Percentiles rank a stretch among this genome's conserved stretches.
Evolutionary conservation across 345 rosid species (phyloP).

Genomic region (Mallotus nudiflorus): DNA sequence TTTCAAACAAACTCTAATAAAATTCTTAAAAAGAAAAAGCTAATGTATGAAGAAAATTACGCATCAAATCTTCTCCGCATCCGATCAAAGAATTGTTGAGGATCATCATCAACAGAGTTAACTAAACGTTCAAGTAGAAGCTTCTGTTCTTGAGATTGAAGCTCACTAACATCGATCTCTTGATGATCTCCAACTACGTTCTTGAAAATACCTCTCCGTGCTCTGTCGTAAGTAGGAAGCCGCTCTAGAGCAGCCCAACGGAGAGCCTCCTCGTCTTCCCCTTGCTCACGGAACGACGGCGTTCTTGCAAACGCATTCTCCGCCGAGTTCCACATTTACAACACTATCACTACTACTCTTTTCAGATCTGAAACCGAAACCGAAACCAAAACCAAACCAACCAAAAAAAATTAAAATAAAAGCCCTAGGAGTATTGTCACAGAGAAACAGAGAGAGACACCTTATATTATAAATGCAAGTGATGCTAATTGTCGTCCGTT

Average conservation of each 20-base stretch:
- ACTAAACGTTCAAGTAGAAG: conserved; percentile 75
- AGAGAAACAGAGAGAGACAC: neutral
- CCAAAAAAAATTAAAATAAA: no score
- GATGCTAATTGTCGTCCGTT: conserved; percentile 5
- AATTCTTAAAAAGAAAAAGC: neutral
- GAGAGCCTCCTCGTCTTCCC: conserved; percentile 74
- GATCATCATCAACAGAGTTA: conserved; percentile 72
- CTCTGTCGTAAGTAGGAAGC: conserved; percentile 72
- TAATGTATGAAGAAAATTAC: conserved; percentile 36
- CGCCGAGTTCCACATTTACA: conserved; percentile 77
- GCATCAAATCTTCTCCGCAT: conserved; percentile 74
- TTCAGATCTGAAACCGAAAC: conserved; percentile 24
- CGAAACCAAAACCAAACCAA: no score
- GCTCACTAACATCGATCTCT: conserved; percentile 72
- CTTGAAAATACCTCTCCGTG: conserved; percentile 74
- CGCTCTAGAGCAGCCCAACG: conserved; percentile 94
- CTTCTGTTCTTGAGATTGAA: conserved; percentile 64
- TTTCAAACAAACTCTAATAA: neutral
- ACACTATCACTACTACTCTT: conserved; percentile 1
- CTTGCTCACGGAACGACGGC: conserved; percentile 60
- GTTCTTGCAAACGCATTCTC: conserved; percentile 72
- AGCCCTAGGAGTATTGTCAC: neutral
- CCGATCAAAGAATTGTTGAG: conserved; percentile 78
- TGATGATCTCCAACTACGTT: conserved; percentile 61
- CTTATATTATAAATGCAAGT: no score